These are phyloP conservation scores for Suhomyces panamericanus DNA, from an alignment of 1,139 yeast species.

Conservation along the genomic window DNA sequence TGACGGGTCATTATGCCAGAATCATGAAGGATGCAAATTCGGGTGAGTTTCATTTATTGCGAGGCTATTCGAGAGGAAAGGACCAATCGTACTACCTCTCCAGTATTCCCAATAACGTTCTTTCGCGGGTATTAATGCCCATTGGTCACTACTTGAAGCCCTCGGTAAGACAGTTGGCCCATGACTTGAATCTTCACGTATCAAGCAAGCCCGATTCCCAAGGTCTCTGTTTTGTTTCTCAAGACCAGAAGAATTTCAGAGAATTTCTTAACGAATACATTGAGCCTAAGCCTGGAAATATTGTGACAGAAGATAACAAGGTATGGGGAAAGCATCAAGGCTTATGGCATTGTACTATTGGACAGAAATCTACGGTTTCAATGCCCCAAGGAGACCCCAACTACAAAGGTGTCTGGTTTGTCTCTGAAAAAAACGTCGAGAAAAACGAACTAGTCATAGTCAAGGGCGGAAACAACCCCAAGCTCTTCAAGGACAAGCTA, in stretches of 20 bases:
- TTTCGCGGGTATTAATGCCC: constrained; percentile 67
- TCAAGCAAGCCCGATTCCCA: constrained; percentile 88
- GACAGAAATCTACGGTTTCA: constrained; percentile 75
- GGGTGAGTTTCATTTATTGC: constrained; percentile 48
- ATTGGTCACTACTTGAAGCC: constrained; percentile 77
- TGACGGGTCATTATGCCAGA: constrained; percentile 91
- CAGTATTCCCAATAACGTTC: constrained; percentile 51
- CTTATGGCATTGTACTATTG: constrained; percentile 91
- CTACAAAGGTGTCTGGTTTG: constrained; percentile 83
- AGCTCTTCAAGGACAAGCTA: constrained; percentile 50
- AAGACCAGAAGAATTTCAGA: constrained; percentile 67
- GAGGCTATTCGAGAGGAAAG: constrained; percentile 62
- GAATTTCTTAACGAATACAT: constrained; percentile 77
- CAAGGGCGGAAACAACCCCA: constrained; percentile 64
- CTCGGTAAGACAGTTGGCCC: constrained; percentile 68
- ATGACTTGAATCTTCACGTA: constrained; percentile 52
- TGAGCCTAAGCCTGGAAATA: constrained; percentile 70
- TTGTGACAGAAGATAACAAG: constrained; percentile 69
- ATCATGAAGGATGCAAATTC: constrained; percentile 39
- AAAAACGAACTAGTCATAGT: constrained; percentile 79
- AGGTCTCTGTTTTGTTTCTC: constrained; percentile 90
- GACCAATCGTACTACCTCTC: constrained; percentile 93
- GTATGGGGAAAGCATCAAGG: constrained; percentile 85
- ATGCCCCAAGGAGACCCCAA: constrained; percentile 86
- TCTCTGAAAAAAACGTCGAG: constrained; percentile 62